Evolutionary conservation across 1,139 yeast genomes (phyloP).

Genomic region (Yarrowia galli): DNA sequence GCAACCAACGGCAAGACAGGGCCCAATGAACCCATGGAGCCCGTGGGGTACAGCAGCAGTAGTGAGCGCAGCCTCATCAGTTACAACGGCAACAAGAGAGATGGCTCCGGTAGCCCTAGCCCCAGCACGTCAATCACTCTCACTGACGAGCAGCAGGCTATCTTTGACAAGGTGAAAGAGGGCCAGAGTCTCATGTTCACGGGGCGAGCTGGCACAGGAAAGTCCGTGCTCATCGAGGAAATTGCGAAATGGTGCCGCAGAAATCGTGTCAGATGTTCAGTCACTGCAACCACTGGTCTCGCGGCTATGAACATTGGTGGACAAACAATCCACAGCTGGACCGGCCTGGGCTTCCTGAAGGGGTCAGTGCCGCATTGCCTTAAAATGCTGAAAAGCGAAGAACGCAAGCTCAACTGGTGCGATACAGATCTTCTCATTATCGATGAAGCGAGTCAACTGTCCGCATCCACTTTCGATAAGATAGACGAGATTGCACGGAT

Average conservation of each 20-base stretch:
- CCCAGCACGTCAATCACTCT: neutral
- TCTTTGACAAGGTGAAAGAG: constrained; percentile 7
- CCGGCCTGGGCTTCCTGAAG: constrained; percentile 78
- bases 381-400: constrained; percentile 49
- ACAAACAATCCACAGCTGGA: constrained; percentile 74
- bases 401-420: neutral
- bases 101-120: neutral
- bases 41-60: too few species aligned
- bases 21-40: too few species aligned
- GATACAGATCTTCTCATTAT: constrained; percentile 65
- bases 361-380: constrained; percentile 54
- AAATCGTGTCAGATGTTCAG: constrained; percentile 60
- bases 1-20: too few species aligned
- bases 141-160: constrained; percentile 23
- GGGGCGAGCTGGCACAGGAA: constrained; percentile 49
- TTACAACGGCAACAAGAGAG: neutral
- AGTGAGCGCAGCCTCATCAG: too few species aligned
- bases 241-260: neutral
- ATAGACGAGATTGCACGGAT: constrained; percentile 66
- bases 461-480: constrained; percentile 68
- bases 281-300: constrained; percentile 90
- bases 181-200: constrained; percentile 43
- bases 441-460: constrained; percentile 87
- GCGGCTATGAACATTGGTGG: constrained; percentile 92
- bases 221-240: constrained; percentile 43